Evolutionary conservation across 1,284 basidiomycete genomes (phyloP), one percentile per base, ranked within the genome.

Genomic region (Filobasidium uniguttulatum): DNA sequence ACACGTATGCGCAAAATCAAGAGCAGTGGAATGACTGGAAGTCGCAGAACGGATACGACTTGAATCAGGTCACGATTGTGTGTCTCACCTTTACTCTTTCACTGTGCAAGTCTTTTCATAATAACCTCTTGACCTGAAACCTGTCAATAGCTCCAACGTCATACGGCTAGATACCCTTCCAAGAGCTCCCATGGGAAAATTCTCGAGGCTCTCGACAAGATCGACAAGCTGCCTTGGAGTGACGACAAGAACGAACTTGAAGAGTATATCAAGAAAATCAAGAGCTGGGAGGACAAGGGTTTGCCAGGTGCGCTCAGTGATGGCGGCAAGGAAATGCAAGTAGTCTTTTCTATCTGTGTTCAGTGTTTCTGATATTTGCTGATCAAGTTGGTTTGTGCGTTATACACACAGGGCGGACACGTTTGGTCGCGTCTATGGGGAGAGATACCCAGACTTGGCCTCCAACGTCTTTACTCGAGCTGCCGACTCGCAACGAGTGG

Each of bases 121-220:
- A 9, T 26, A 14, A 17, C 31, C 43, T 44, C 5, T 44, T 41
- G 30, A 5, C 14, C 28, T 30, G 37, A 49, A 36, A 36, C 38
- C 48, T n/a, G 33, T 33, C 15, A 36, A 19, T 54, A 88, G 85
- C 67, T 91, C n/a, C 82, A 90, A 68, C 73, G 87, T 9, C 88
- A 91, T 59, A 84, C 85, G 1, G 80, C 83, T 1, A 75, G 88
- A 28, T 88, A 76, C 57, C 88, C 87, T 0, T 87, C 85, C 0
- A 59, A 64, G 0, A 69, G 70, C 5, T 73, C 79, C 0, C 64
- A 72, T 0, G 59, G 60, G 10, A 57, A 58, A 2, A 81, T 86
- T n/a, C 50, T 68, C 29, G 51, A 62, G 0, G 75, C 80, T 0
- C 56, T 71, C 8, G 48, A 43, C 10, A 70, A 70, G 57, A 45